These are phyloP conservation scores for Paramecium caudatum DNA, from an alignment of 73 alveolate genomes.

Conservation along the genomic window DNA sequence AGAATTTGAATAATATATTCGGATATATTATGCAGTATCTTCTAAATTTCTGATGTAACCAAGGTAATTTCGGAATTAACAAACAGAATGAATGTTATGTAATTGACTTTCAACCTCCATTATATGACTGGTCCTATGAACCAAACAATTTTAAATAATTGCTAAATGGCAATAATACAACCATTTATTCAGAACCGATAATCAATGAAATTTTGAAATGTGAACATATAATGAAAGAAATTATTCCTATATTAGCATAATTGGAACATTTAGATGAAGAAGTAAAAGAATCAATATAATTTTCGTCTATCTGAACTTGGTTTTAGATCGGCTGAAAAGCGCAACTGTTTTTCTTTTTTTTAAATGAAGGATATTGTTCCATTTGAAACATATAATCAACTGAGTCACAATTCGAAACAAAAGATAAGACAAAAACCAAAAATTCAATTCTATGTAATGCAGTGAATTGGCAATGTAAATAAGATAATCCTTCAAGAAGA, in stretches of 20 bases:
- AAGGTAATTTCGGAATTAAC: too few relatives aligned
- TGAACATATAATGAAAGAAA: too few relatives aligned
- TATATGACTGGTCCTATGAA: neutral
- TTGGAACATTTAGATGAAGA: too few relatives aligned
- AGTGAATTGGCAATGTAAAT: conserved; percentile 74
- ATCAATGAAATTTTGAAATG: too few relatives aligned
- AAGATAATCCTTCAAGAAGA: conserved; percentile 54
- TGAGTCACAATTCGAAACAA: conserved; percentile 69
- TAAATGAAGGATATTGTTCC: neutral
- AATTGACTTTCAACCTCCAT: too few relatives aligned
- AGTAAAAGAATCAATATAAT: conserved; percentile 58
- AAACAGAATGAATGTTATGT: too few relatives aligned
- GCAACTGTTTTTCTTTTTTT: conserved; percentile 45
- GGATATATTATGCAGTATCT: too few relatives aligned
- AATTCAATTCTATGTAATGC: conserved; percentile 73
- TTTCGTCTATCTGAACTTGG: conserved; percentile 45
- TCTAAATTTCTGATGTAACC: too few relatives aligned
- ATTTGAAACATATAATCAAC: conserved; percentile 51
- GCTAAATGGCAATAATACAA: too few relatives aligned
- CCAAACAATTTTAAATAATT: neutral
- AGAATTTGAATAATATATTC: too few relatives aligned
- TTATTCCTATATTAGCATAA: too few relatives aligned
- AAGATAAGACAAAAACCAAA: conserved; percentile 66
- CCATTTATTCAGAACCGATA: too few relatives aligned
- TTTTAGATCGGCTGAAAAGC: conserved; percentile 60